phyloP scores from a whole-genome alignment of 2,329 filamentous ascomycete genomes.

The Pyrenochaeta sp. region DNA sequence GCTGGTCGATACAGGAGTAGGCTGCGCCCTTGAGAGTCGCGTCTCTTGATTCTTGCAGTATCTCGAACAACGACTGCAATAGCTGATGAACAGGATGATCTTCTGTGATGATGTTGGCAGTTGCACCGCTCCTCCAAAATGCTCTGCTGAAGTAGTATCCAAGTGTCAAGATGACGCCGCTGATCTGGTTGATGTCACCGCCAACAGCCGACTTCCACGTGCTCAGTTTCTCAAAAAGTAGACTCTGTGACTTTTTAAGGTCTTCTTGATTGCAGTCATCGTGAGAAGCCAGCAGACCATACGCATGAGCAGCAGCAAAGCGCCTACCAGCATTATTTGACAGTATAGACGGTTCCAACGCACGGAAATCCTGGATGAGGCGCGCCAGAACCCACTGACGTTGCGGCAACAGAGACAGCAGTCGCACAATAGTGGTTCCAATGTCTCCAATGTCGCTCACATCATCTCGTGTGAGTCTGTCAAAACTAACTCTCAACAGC shows the following conservation, averaged over 20 bases:
- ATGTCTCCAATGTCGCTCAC: slow-evolving; percentile 55
- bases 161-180: slow-evolving; percentile 68
- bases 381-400: slow-evolving; percentile 44
- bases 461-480: slow-evolving; percentile 52
- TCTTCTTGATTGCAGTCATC: slow-evolving; percentile 50
- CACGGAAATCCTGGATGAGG: slow-evolving; percentile 48
- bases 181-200: slow-evolving; percentile 65
- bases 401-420: slow-evolving; percentile 65
- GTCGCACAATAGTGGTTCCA: slow-evolving; percentile 61
- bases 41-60: slow-evolving; percentile 65
- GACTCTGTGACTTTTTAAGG: slow-evolving; percentile 54
- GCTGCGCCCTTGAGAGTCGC: slow-evolving; percentile 65
- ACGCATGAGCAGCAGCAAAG: slow-evolving; percentile 70
- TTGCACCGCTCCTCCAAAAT: slow-evolving; percentile 57
- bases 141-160: slow-evolving; percentile 66
- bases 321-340: slow-evolving; percentile 78
- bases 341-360: slow-evolving; percentile 68
- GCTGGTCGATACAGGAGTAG: slow-evolving; percentile 66
- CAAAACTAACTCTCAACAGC: slow-evolving; percentile 57
- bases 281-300: slow-evolving; percentile 81
- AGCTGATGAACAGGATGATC: slow-evolving; percentile 52
- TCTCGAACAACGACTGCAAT: slow-evolving; percentile 57
- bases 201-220: slow-evolving; percentile 69
- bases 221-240: slow-evolving; percentile 58
- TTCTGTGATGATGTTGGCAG: slow-evolving; percentile 32